Percentiles rank a stretch among this genome's conserved stretches.
Conservation (phyloP, 2,329 filamentous ascomycete genomes). For the Phialemoniopsis sp. region DNA sequence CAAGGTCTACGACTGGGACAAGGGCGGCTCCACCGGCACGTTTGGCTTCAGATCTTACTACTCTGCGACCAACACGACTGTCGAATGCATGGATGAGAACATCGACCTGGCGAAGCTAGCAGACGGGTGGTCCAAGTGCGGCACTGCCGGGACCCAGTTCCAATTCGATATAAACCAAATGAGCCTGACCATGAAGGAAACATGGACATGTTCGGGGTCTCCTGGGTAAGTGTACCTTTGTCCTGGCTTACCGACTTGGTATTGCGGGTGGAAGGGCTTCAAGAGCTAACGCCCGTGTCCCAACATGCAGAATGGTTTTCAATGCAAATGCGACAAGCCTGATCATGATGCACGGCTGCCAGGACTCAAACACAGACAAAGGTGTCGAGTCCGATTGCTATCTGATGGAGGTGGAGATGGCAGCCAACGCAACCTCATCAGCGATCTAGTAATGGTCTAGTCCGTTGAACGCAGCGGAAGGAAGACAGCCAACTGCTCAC, state of each 20-base stretch:
- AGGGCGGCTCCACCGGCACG: slow-evolving; percentile 9
- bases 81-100: slow-evolving; percentile 9
- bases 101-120: slow-evolving; percentile 10
- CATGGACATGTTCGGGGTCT: slow-evolving; percentile 10
- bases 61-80: slow-evolving; percentile 11
- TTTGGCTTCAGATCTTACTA: slow-evolving; percentile 12
- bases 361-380: slow-evolving; percentile 8
- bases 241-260: neutral
- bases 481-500: no score
- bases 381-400: slow-evolving; percentile 11
- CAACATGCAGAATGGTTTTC: slow-evolving; percentile 6
- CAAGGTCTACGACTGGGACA: slow-evolving; percentile 12
- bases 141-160: slow-evolving; percentile 9
- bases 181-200: slow-evolving; percentile 10
- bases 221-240: slow-evolving; percentile 7
- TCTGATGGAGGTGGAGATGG: slow-evolving; percentile 13
- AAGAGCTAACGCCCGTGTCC: slow-evolving; percentile 3
- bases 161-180: slow-evolving; percentile 8
- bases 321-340: slow-evolving; percentile 9
- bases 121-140: slow-evolving; percentile 9
- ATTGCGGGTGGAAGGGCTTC: neutral
- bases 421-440: slow-evolving; percentile 6
- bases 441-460: neutral
- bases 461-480: no score
- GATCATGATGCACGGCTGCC: slow-evolving; percentile 11